Evolutionary conservation across 73 alveolate genomes (phyloP), one percentile per base, ranked within the genome.

Genomic region (Paramecium sonneborni): DNA sequence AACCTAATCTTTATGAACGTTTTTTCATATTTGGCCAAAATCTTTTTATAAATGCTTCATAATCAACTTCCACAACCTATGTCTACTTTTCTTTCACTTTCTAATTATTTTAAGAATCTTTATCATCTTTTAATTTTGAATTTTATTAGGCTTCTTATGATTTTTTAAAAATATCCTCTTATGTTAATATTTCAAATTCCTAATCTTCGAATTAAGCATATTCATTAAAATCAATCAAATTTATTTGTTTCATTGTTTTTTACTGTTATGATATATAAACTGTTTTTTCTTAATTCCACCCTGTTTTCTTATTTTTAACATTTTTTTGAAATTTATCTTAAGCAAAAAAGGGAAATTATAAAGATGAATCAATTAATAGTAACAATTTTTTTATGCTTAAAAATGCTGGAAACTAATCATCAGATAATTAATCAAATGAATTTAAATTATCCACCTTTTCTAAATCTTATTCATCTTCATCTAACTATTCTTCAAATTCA

Each of bases 311-410:
- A 35, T 93, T 94, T 79, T 92, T 38, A n/a, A 96, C 85, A 26
- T 96, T 92, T 56, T 96, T 88, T 55, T 95, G 93, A 52, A 92
- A 88, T 15, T 43, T 26, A 26, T 93, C 95, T 57, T 97, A 86
- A 26, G 86, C 48, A 92, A 97, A 97, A 95, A 97, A 97, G 28
- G 99, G 98, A 44, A 85, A 85, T 21, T 57, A 26, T 7, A 95
- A 79, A 30, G 97, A 92, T 11, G 97, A 98, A 85, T 97, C 99
- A n/a, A 97, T 55, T 96, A 97, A 92, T 84, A 95, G 88, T 6
- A 97, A 69, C 18, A 96, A 43, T 88, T 93, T 91, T 84, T 95
- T 96, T 4, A 96, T 94, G 9, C 98, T 96, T 23, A 95, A 68
- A 85, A 97, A 97, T 0, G 96, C 93, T 24, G 99, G 99, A 88